Evolutionary conservation across 2,329 filamentous ascomycete species (phyloP).

Genomic region (Tolypocladium endophyticum): DNA sequence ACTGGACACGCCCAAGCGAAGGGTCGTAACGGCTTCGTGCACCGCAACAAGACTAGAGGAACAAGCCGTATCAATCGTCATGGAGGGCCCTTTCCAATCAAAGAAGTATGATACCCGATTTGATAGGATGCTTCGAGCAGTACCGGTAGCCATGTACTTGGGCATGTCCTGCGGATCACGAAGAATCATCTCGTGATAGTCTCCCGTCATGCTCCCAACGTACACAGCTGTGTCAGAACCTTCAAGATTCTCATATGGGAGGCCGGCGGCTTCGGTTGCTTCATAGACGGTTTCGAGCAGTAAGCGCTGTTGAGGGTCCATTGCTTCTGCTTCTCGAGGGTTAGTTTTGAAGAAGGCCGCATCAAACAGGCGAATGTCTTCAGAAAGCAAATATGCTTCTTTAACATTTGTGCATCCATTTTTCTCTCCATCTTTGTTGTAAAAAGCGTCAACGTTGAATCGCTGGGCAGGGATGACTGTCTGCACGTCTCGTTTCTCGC

Average conservation of each 20-base stretch:
- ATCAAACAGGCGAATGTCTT: neutral
- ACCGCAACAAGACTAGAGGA: slow-evolving; percentile 34
- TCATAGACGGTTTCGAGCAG: neutral
- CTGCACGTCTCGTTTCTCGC: slow-evolving; percentile 20
- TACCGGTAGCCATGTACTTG: neutral
- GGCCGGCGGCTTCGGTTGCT: slow-evolving; percentile 15
- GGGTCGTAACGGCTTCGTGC: slow-evolving; percentile 24
- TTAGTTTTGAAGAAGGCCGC: neutral
- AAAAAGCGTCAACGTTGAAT: slow-evolving; percentile 13
- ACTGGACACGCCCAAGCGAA: slow-evolving; percentile 14
- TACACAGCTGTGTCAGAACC: neutral
- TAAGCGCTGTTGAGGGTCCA: neutral
- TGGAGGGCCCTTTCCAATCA: slow-evolving; percentile 32
- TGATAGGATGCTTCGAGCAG: neutral
- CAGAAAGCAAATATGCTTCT: slow-evolving; percentile 8
- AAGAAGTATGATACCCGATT: slow-evolving; percentile 37
- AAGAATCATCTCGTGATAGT: slow-evolving; percentile 15
- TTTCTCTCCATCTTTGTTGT: slow-evolving; percentile 19
- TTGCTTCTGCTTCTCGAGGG: neutral
- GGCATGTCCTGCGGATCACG: slow-evolving; percentile 10
- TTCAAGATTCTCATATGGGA: neutral
- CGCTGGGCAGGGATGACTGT: slow-evolving; percentile 11
- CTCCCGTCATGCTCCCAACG: neutral
- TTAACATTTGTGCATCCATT: slow-evolving; percentile 8
- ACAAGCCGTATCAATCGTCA: slow-evolving; percentile 41